Evolutionary conservation across 2,329 filamentous ascomycete genomes (phyloP).

Genomic region (Tolypocladium paradoxum): DNA sequence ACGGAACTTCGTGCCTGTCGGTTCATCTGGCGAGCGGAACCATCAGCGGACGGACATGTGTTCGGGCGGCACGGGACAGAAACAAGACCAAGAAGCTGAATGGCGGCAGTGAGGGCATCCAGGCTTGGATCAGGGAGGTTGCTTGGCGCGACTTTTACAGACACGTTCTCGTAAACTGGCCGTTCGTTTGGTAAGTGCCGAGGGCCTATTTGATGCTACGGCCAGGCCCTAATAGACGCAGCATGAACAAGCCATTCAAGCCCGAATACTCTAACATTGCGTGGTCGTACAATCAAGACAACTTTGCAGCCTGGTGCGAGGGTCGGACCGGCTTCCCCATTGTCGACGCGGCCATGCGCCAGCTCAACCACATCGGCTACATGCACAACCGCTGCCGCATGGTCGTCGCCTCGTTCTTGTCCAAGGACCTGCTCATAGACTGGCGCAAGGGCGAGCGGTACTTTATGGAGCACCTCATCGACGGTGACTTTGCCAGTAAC

Average conservation of each 20-base stretch:
- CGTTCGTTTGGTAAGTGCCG: slow-evolving; percentile 56
- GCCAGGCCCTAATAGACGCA: slow-evolving; percentile 5
- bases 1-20: slow-evolving; percentile 57
- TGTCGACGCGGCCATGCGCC: slow-evolving; percentile 79
- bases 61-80: slow-evolving; percentile 49
- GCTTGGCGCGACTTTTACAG: slow-evolving; percentile 86
- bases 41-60: slow-evolving; percentile 55
- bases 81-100: slow-evolving; percentile 58
- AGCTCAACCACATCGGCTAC: slow-evolving; percentile 56
- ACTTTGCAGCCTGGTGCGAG: slow-evolving; percentile 64
- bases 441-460: slow-evolving; percentile 74
- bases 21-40: slow-evolving; percentile 63
- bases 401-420: slow-evolving; percentile 70
- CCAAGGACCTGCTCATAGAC: slow-evolving; percentile 71
- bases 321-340: slow-evolving; percentile 73
- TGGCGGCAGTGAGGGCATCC: slow-evolving; percentile 53
- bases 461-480: slow-evolving; percentile 73
- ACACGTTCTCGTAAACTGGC: slow-evolving; percentile 76
- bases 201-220: background rate
- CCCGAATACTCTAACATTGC: slow-evolving; percentile 71
- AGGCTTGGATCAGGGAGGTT: slow-evolving; percentile 69
- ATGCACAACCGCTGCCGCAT: slow-evolving; percentile 84
- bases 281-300: slow-evolving; percentile 64
- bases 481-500: slow-evolving; percentile 72
- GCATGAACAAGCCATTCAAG: slow-evolving; percentile 58